Evolutionary conservation across 371 early-diverging fungal species (phyloP).

Genomic region (Mucor indicus): DNA sequence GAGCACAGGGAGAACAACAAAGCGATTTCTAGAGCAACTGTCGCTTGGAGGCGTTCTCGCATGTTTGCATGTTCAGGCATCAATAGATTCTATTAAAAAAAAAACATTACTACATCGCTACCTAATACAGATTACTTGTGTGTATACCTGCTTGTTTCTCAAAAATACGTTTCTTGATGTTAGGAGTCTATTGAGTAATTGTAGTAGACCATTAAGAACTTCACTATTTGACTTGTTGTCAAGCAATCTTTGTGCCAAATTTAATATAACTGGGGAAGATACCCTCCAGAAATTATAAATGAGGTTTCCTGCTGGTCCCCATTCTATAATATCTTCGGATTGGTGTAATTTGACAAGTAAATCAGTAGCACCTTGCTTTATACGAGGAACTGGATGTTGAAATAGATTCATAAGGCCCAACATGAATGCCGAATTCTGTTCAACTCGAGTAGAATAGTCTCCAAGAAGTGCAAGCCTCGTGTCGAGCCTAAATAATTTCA

Average conservation of each 20-base stretch:
- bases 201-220: slow-evolving; percentile 50
- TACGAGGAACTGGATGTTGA: slow-evolving; percentile 54
- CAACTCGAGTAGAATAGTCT: slow-evolving; percentile 31
- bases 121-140: too few species aligned
- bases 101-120: too few species aligned
- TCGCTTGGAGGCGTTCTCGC: slow-evolving; percentile 67
- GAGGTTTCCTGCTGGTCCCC: slow-evolving; percentile 44
- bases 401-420: slow-evolving; percentile 60
- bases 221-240: slow-evolving; percentile 56
- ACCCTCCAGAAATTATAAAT: slow-evolving; percentile 66
- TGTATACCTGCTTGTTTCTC: slow-evolving; percentile 40
- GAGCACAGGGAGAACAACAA: slow-evolving; percentile 73
- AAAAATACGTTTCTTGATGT: slow-evolving; percentile 64
- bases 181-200: slow-evolving; percentile 60
- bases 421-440: slow-evolving; percentile 64
- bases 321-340: slow-evolving; percentile 46
- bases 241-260: slow-evolving; percentile 44
- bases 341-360: slow-evolving; percentile 62
- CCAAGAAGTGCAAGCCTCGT: slow-evolving; percentile 65
- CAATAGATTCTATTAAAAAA: slow-evolving; percentile 14
- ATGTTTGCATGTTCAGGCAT: slow-evolving; percentile 48
- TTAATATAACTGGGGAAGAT: slow-evolving; percentile 47
- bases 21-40: slow-evolving; percentile 73
- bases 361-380: slow-evolving; percentile 66
- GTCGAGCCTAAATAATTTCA: slow-evolving; percentile 67